Percentiles rank a stretch among this genome's conserved stretches.
Evolutionary conservation across 208 protist genomes (phyloP).

Genomic region (Balamuthia mandrillaris): DNA sequence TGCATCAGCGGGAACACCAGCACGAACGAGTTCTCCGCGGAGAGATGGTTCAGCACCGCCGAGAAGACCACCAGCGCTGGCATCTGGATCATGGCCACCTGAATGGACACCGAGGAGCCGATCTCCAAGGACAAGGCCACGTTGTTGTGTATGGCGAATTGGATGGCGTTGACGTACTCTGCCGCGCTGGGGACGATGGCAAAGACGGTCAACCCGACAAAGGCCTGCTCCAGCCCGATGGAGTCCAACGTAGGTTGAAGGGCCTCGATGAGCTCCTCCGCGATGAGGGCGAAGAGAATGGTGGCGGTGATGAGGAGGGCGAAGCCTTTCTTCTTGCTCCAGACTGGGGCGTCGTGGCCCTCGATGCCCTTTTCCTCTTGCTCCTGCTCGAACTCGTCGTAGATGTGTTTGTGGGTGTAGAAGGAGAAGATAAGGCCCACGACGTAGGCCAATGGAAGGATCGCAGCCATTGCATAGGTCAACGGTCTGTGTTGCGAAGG

Average conservation of each 20-base stretch:
- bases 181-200: constrained; percentile 64
- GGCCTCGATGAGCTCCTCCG: constrained; percentile 53
- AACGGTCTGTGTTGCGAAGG: constrained; percentile 17
- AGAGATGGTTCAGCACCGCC: constrained; percentile 37
- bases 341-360: constrained; percentile 51
- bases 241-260: constrained; percentile 53
- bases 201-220: constrained; percentile 65
- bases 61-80: constrained; percentile 60
- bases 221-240: constrained; percentile 54
- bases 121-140: constrained; percentile 68
- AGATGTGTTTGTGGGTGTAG: constrained; percentile 68
- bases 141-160: constrained; percentile 62
- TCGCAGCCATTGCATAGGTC: constrained; percentile 51
- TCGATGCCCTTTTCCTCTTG: constrained; percentile 15
- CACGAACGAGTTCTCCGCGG: constrained; percentile 42
- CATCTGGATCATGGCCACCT: constrained; percentile 64
- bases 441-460: constrained; percentile 66
- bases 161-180: constrained; percentile 68
- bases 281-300: constrained; percentile 55
- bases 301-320: constrained; percentile 42
- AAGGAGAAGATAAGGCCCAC: constrained; percentile 71
- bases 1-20: constrained; percentile 66
- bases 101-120: constrained; percentile 57
- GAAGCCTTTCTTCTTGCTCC: constrained; percentile 49
- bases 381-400: not conserved